A percentile compares a stretch with the other conserved stretches of the same genome.
phyloP scores from a whole-genome alignment of 2,329 filamentous ascomycete genomes.

The Didymella keratinophila region DNA sequence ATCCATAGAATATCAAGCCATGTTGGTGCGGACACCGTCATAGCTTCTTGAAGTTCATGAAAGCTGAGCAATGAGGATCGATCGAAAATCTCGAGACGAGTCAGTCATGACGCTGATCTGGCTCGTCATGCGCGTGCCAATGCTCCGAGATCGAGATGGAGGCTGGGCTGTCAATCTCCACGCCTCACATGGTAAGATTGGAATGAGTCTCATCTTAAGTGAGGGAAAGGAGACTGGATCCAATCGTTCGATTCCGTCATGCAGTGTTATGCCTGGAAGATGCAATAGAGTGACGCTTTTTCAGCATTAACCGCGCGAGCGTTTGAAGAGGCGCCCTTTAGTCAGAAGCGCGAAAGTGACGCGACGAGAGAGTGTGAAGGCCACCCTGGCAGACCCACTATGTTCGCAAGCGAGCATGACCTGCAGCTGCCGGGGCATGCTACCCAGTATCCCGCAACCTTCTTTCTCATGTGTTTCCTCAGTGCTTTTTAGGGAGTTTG shows the following conservation, averaged over 20 bases:
- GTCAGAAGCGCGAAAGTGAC: slow-evolving; percentile 7
- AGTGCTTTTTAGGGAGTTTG: background rate
- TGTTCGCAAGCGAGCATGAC: slow-evolving; percentile 1
- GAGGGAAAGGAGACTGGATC: background rate
- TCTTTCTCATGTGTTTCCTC: slow-evolving; percentile 1
- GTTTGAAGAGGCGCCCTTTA: slow-evolving; percentile 14
- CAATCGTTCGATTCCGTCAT: background rate
- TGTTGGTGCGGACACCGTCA: background rate
- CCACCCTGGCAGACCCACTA: background rate
- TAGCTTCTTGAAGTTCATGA: background rate
- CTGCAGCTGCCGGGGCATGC: background rate
- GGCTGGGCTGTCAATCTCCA: slow-evolving; percentile 1
- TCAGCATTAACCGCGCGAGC: slow-evolving; percentile 10
- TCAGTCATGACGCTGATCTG: background rate
- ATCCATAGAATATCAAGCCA: background rate
- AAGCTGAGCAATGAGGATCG: background rate
- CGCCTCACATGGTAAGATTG: slow-evolving; percentile 16
- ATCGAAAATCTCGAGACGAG: background rate
- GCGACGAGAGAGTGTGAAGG: slow-evolving; percentile 3
- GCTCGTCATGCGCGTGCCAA: slow-evolving; percentile 9
- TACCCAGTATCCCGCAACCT: background rate
- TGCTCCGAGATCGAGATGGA: background rate
- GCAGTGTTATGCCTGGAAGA: slow-evolving; percentile 8
- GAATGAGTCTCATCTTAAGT: slow-evolving; percentile 12
- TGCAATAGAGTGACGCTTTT: background rate